Percentiles rank a stretch among this genome's conserved stretches.
Conservation (phyloP, 495 filamentous ascomycete genomes). For the Pyronema omphalodes region DNA sequence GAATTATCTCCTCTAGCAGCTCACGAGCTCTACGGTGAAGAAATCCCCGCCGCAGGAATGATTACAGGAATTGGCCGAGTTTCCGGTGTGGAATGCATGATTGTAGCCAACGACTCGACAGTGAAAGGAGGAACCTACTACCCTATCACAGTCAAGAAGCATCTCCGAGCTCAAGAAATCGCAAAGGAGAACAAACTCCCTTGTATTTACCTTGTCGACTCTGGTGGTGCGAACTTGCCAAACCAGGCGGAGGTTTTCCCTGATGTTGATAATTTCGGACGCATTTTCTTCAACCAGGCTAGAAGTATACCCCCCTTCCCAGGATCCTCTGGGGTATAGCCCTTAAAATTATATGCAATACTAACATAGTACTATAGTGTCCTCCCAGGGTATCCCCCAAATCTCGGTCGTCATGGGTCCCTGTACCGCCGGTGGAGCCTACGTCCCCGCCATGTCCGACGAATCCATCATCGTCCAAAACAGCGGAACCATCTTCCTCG, state of each 20-base stretch:
- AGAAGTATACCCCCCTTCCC: conserved; percentile 36
- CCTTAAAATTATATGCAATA: neutral
- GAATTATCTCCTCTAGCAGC: conserved; percentile 80
- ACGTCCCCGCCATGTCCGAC: conserved; percentile 93
- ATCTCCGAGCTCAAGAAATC: conserved; percentile 78
- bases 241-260: conserved; percentile 96
- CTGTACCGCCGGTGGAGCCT: conserved; percentile 45
- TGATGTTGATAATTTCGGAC: conserved; percentile 84
- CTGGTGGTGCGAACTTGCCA: conserved; percentile 86
- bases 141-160: conserved; percentile 95
- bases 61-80: conserved; percentile 86
- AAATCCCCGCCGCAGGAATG: conserved; percentile 73
- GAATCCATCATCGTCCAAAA: conserved; percentile 92
- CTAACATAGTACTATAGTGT: conserved; percentile 30
- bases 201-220: conserved; percentile 93
- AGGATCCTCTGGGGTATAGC: neutral
- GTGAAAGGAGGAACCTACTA: conserved; percentile 99
- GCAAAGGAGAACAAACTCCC: conserved; percentile 72
- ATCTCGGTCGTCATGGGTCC: conserved; percentile 94
- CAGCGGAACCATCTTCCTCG: conserved; percentile 91
- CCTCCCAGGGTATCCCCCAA: conserved; percentile 68
- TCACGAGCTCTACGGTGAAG: conserved; percentile 65
- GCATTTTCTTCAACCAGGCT: conserved; percentile 99
- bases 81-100: conserved; percentile 78
- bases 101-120: conserved; percentile 72